Percentiles rank a stretch among this genome's conserved stretches.
Conservation (phyloP, 2,329 filamentous ascomycete species). For the Penicillium paneum region DNA sequence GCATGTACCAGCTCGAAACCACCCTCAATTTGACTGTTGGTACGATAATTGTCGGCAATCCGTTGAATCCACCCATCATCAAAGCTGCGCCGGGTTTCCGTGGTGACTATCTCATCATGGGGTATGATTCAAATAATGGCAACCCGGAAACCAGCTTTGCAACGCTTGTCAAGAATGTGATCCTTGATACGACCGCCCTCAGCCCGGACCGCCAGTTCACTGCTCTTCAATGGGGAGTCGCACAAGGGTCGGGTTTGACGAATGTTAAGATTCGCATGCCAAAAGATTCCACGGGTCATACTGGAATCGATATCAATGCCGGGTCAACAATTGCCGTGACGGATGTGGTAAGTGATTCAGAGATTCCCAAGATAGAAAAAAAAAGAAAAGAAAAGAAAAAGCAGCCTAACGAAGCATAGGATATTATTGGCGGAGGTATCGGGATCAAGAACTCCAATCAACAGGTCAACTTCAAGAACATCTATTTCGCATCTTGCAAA, state of each 20-base stretch:
- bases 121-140: slow-evolving; percentile 23
- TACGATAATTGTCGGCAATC: slow-evolving; percentile 34
- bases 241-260: slow-evolving; percentile 32
- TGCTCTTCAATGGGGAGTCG: slow-evolving; percentile 36
- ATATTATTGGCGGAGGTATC: slow-evolving; percentile 27
- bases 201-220: slow-evolving; percentile 17
- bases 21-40: slow-evolving; percentile 29
- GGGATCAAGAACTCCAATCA: slow-evolving; percentile 33
- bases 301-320: slow-evolving; percentile 26
- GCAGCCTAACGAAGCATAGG: slow-evolving; percentile 13
- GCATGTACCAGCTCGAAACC: slow-evolving; percentile 25
- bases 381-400: not conserved
- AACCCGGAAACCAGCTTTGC: slow-evolving; percentile 32
- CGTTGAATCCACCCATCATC: slow-evolving; percentile 29
- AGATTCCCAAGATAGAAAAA: not conserved
- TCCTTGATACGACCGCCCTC: slow-evolving; percentile 32
- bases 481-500: slow-evolving; percentile 60
- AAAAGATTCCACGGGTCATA: slow-evolving; percentile 24
- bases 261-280: slow-evolving; percentile 37
- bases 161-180: slow-evolving; percentile 32
- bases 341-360: slow-evolving; percentile 22
- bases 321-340: slow-evolving; percentile 29
- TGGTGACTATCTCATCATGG: slow-evolving; percentile 30
- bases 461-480: slow-evolving; percentile 44
- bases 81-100: slow-evolving; percentile 25